Evolutionary conservation across 768 basidiomycete genomes (phyloP), one percentile per base, ranked within the genome.

Genomic region (Naematelia aurantialba): DNA sequence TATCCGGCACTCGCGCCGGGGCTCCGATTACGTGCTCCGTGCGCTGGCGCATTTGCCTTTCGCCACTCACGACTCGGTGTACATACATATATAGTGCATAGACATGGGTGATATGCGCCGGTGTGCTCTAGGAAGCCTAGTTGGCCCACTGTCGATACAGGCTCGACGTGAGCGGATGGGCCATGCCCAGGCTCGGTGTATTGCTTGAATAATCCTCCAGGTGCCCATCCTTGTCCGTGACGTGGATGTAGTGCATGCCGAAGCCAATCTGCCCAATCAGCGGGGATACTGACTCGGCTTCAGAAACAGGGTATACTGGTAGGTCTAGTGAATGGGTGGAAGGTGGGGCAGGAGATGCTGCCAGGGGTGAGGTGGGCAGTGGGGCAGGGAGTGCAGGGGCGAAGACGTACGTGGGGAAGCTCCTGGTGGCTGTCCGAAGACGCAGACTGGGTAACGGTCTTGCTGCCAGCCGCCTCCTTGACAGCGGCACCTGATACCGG

Each of bases 201-300:
- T 45, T 45, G 26, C 42, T 50, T 13, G 60, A 44, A 2, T 47
- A 39, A 11, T 56, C 14, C 13, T 59, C 59, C 51, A 73, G 44
- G 19, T 62, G 29, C 19, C 63, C 60, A 49, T 49, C 55, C 11
- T 45, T 48, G 5, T 48, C 56, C n/a, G 56, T 34, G 10, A 62
- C 57, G 48, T 69, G 64, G 48, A 74, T 74, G 42, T 74, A 74
- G 34, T 69, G 65, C 69, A 74, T 68, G 14, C 69, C 69, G 42
- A 71, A 63, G 1, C 68, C 67, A 24, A 52, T 30, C 26, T 31
- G 52, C n/a, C 11, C 8, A 8, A 39, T 17, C 8, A 39, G 34
- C 17, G 8, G 17, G 34, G 8, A 39, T n/a, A n/a, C n/a, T n/a
- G n/a, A n/a, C n/a, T n/a, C n/a, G n/a, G n/a, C n/a, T n/a, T n/a